Evolutionary conservation across 352 stramenopile species (phyloP).

Genomic region (Pythium guiyangense): DNA sequence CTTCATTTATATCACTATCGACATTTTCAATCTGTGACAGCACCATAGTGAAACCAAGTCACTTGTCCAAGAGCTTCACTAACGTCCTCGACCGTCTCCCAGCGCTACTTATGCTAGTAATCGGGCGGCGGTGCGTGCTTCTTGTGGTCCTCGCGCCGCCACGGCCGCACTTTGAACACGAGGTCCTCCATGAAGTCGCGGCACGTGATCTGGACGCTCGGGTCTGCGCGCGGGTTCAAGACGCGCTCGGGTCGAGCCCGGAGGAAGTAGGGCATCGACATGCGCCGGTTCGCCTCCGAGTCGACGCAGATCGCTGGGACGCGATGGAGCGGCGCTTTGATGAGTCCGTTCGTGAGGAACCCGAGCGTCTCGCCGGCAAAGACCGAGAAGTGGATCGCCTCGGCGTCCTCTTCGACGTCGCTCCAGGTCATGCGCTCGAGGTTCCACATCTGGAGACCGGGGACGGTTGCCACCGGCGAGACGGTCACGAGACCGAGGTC

Average conservation of each 20-base stretch:
- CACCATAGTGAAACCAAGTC: too few species aligned
- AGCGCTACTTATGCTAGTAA: constrained; percentile 45
- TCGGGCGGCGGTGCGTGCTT: constrained; percentile 35
- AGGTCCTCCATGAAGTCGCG: constrained; percentile 84
- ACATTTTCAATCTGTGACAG: too few species aligned
- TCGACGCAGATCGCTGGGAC: constrained; percentile 64
- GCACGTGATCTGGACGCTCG: constrained; percentile 42
- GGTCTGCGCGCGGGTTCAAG: constrained; percentile 47
- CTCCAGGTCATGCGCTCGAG: constrained; percentile 79
- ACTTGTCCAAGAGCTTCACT: too few species aligned
- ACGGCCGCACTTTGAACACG: constrained; percentile 76
- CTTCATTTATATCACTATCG: too few species aligned
- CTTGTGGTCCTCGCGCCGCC: constrained; percentile 45
- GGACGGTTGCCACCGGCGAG: constrained; percentile 65
- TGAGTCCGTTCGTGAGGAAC: constrained; percentile 67
- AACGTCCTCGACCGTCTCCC: too few species aligned
- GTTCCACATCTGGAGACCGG: constrained; percentile 84
- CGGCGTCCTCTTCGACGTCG: constrained; percentile 64
- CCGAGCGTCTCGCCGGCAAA: constrained; percentile 79
- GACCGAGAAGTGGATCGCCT: constrained; percentile 64
- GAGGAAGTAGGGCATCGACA: constrained; percentile 87
- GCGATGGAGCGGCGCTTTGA: constrained; percentile 65
- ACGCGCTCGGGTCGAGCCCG: constrained; percentile 45
- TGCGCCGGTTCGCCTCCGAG: constrained; percentile 53
- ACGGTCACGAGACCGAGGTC: constrained; percentile 79